A percentile compares a stretch with the other conserved stretches of the same genome.
Conservation (phyloP, 2,329 filamentous ascomycete species). For the Phialophora chinensis region DNA sequence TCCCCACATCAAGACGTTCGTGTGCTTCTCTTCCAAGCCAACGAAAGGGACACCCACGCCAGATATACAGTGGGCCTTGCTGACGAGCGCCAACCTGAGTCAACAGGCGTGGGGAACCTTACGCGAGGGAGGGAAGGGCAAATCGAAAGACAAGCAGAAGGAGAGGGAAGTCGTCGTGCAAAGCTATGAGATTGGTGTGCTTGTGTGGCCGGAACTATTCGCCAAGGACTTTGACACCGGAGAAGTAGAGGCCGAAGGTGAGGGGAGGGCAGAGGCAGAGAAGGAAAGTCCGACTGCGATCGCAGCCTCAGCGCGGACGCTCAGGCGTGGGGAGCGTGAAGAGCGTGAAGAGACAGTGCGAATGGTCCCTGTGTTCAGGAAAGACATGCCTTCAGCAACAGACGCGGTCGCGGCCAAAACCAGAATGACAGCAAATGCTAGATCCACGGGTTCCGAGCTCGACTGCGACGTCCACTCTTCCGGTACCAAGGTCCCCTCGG, state of each 20-base stretch:
- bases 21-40: slow-evolving; percentile 62
- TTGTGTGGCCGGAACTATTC: slow-evolving; percentile 75
- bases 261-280: neutral
- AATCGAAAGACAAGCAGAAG: slow-evolving; percentile 46
- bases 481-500: neutral
- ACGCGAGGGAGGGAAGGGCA: slow-evolving; percentile 41
- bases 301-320: neutral
- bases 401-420: too few species aligned
- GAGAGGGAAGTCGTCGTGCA: slow-evolving; percentile 67
- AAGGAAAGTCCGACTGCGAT: neutral
- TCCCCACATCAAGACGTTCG: slow-evolving; percentile 89
- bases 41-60: slow-evolving; percentile 32
- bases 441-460: too few species aligned
- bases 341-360: slow-evolving; percentile 42
- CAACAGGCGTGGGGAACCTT: slow-evolving; percentile 86
- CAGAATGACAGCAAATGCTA: too few species aligned
- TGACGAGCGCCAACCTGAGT: slow-evolving; percentile 90
- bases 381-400: slow-evolving; percentile 59
- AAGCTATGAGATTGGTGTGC: slow-evolving; percentile 82
- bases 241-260: neutral
- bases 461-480: neutral
- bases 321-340: neutral
- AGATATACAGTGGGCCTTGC: slow-evolving; percentile 78
- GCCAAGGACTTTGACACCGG: slow-evolving; percentile 46
- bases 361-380: slow-evolving; percentile 74